Evolutionary conservation across 1,284 basidiomycete genomes (phyloP).

Genomic region (Cryptococcus sp.): DNA sequence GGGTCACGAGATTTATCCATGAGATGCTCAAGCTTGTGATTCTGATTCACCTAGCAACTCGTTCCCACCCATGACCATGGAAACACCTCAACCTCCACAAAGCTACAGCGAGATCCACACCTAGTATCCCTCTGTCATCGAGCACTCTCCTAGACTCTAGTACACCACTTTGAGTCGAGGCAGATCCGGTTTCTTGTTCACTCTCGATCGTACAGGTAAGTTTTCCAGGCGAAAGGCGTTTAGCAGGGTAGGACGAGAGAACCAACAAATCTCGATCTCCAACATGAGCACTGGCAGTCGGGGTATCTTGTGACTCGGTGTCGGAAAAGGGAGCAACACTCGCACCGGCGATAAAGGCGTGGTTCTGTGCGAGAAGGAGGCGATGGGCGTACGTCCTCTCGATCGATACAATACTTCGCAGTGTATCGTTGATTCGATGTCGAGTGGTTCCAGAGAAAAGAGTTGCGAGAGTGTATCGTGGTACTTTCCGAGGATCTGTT

Average conservation of each 20-base stretch:
- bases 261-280: not conserved
- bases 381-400: not conserved
- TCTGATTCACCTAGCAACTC: too few species aligned
- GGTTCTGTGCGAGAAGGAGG: not conserved
- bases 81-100: conserved; percentile 15
- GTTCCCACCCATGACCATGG: conserved; percentile 14
- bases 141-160: not conserved
- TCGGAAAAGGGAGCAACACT: not conserved
- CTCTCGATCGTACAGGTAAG: not conserved
- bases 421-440: not conserved
- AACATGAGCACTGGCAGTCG: not conserved
- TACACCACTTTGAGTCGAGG: not conserved
- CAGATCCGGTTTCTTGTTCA: not conserved
- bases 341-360: not conserved
- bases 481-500: not conserved
- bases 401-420: not conserved
- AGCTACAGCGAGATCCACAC: conserved; percentile 8
- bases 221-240: not conserved
- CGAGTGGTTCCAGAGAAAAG: not conserved
- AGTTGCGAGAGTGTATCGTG: conserved; percentile 3
- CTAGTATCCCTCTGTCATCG: not conserved
- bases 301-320: not conserved
- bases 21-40: too few species aligned
- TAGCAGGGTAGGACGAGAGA: not conserved
- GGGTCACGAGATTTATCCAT: too few species aligned